These are phyloP conservation scores for Podaxis sp. DNA, from an alignment of 768 basidiomycete species.

Conservation along the genomic window DNA sequence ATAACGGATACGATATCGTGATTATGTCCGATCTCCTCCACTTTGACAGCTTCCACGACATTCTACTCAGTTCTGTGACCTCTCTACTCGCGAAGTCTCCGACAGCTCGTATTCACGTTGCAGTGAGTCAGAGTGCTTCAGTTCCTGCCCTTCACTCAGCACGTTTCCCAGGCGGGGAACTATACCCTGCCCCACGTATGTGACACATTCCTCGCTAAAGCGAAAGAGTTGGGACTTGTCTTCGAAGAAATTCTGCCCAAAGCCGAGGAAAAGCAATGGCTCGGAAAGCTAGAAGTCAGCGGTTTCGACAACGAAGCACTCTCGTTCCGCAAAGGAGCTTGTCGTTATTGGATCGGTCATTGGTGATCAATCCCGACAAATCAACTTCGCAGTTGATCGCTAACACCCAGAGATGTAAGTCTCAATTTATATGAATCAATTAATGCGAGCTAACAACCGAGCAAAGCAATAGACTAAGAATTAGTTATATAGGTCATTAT, in stretches of 20 bases:
- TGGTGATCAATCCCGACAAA: not conserved
- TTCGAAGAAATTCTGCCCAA: slow-evolving; percentile 39
- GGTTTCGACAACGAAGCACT: slow-evolving; percentile 45
- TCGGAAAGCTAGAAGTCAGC: slow-evolving; percentile 40
- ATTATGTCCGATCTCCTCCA: slow-evolving; percentile 73
- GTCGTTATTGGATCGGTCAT: slow-evolving; percentile 57
- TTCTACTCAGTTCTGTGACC: slow-evolving; percentile 45
- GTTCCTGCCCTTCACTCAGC: not conserved
- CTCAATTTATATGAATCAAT: not conserved
- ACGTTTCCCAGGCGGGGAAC: slow-evolving; percentile 40
- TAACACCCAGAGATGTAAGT: not conserved
- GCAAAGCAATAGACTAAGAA: too few relatives aligned
- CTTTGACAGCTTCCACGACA: slow-evolving; percentile 57
- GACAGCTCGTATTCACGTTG: slow-evolving; percentile 48
- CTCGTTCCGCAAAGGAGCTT: slow-evolving; percentile 49
- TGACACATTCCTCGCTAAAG: slow-evolving; percentile 44
- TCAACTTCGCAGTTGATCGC: too few relatives aligned
- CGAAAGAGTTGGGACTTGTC: slow-evolving; percentile 33
- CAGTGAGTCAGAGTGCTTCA: slow-evolving; percentile 27
- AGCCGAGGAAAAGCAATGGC: slow-evolving; percentile 36
- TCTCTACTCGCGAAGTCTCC: slow-evolving; percentile 40
- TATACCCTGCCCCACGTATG: slow-evolving; percentile 55
- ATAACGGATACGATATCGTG: slow-evolving; percentile 47
- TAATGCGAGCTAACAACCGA: not conserved
- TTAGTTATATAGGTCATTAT: not conserved